Evolutionary conservation across 2,329 filamentous ascomycete genomes (phyloP).

Genomic region (Lizonia empirigonia): DNA sequence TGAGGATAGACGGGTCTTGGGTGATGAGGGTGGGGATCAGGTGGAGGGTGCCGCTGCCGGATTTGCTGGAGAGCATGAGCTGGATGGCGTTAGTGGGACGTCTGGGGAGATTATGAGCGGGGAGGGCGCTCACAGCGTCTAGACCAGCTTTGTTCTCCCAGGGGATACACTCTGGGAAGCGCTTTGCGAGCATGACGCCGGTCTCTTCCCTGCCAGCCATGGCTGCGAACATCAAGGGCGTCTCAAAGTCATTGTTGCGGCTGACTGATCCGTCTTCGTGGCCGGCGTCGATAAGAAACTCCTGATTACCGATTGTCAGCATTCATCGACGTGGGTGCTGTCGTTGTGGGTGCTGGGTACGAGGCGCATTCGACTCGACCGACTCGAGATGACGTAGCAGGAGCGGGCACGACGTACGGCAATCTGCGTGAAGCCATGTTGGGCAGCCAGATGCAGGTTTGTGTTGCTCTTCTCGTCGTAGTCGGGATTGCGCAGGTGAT

Average conservation of each 20-base stretch:
- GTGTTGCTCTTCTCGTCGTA: conserved; percentile 78
- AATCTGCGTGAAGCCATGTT: conserved; percentile 71
- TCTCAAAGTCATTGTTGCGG: conserved; percentile 79
- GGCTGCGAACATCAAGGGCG: conserved; percentile 80
- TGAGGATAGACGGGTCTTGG: conserved; percentile 36
- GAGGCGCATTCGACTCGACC: too few relatives aligned
- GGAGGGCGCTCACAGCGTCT: conserved; percentile 63
- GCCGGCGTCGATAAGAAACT: conserved; percentile 71
- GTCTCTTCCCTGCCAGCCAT: conserved; percentile 72
- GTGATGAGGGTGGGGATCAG: conserved; percentile 49
- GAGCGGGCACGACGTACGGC: conserved; percentile 50
- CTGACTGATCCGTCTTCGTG: conserved; percentile 77
- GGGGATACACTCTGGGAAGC: conserved; percentile 66
- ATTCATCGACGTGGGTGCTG: background rate
- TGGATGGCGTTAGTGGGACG: conserved; percentile 19
- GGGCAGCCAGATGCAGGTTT: conserved; percentile 79
- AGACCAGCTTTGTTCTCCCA: conserved; percentile 70
- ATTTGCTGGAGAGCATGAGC: conserved; percentile 49
- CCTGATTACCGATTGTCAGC: conserved; percentile 40
- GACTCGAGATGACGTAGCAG: conserved; percentile 6
- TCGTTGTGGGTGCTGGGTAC: too few relatives aligned
- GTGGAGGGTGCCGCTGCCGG: conserved; percentile 51
- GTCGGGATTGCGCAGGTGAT: conserved; percentile 79
- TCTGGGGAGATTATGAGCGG: background rate
- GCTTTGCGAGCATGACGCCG: conserved; percentile 71